Conservation (phyloP, 495 filamentous ascomycete genomes). For the Aspergillus egyptiacus region DNA sequence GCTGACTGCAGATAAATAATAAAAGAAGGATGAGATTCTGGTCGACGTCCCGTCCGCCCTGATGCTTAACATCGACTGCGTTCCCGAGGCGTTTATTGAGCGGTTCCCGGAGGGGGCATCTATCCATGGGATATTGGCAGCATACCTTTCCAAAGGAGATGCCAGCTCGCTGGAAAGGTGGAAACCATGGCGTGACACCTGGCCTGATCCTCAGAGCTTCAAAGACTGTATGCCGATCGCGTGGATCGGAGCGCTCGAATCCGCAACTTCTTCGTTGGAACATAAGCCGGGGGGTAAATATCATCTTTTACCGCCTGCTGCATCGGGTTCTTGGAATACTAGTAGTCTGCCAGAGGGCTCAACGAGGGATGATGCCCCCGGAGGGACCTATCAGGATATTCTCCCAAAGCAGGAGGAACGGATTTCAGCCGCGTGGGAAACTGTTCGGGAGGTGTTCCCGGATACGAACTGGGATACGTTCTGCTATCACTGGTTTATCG, state of each 20-base stretch:
- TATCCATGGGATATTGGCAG: constrained; percentile 60
- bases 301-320: constrained; percentile 26
- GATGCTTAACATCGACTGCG: constrained; percentile 54
- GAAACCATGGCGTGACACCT: constrained; percentile 56
- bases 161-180: constrained; percentile 14
- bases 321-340: constrained; percentile 26
- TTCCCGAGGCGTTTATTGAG: constrained; percentile 39
- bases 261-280: background rate
- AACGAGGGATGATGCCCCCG: too few species aligned
- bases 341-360: too few species aligned
- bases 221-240: constrained; percentile 49
- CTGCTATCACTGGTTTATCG: constrained; percentile 63
- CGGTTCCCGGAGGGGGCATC: constrained; percentile 44
- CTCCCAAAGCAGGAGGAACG: constrained; percentile 56
- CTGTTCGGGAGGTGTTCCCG: constrained; percentile 44
- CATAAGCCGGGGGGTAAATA: background rate
- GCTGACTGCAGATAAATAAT: background rate
- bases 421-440: constrained; percentile 50
- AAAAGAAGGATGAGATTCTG: constrained; percentile 31
- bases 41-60: constrained; percentile 56
- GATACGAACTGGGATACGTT: constrained; percentile 44
- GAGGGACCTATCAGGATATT: constrained; percentile 32
- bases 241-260: constrained; percentile 17
- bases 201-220: constrained; percentile 54
- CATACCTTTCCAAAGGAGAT: constrained; percentile 49